A percentile compares a stretch with the other conserved stretches of the same genome.
Evolutionary conservation across 441 rosid species (phyloP).

Genomic region (Geranium incanum): DNA sequence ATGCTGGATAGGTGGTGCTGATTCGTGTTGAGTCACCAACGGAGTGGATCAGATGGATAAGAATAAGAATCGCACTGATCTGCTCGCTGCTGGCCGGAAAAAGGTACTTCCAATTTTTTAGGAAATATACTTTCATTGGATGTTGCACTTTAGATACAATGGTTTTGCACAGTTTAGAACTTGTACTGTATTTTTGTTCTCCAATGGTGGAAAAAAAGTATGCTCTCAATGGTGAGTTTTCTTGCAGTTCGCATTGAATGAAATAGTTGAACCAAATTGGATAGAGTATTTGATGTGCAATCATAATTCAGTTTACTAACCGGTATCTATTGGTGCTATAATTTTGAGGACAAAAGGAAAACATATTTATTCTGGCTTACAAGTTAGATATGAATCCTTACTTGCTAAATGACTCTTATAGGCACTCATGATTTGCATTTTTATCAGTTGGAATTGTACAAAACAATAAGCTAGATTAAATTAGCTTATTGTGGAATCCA

Average conservation of each 20-base stretch:
- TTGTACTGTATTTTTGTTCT: not conserved
- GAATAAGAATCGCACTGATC: slow-evolving; percentile 81
- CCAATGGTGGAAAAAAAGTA: not conserved
- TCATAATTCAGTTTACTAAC: not conserved
- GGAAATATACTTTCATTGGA: not conserved
- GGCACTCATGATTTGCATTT: not conserved
- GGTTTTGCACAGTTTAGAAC: not conserved
- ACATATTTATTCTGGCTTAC: not conserved
- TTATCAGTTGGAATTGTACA: not conserved
- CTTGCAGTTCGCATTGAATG: not conserved
- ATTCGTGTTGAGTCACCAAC: slow-evolving; percentile 22
- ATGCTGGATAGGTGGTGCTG: slow-evolving; percentile 18
- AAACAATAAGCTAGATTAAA: not conserved
- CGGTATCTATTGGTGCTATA: not conserved
- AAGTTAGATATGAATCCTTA: not conserved
- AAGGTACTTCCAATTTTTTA: slow-evolving; percentile 41
- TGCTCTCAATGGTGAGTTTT: not conserved
- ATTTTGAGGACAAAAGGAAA: not conserved
- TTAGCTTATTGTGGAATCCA: slow-evolving; percentile 10
- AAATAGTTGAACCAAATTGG: not conserved
- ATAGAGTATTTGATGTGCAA: not conserved
- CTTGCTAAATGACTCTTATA: not conserved
- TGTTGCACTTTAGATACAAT: not conserved
- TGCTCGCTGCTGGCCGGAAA: slow-evolving; percentile 92
- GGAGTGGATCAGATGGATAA: slow-evolving; percentile 72